Evolutionary conservation across 73 alveolate species (phyloP).

Genomic region (Tetrahymena elliotti): DNA sequence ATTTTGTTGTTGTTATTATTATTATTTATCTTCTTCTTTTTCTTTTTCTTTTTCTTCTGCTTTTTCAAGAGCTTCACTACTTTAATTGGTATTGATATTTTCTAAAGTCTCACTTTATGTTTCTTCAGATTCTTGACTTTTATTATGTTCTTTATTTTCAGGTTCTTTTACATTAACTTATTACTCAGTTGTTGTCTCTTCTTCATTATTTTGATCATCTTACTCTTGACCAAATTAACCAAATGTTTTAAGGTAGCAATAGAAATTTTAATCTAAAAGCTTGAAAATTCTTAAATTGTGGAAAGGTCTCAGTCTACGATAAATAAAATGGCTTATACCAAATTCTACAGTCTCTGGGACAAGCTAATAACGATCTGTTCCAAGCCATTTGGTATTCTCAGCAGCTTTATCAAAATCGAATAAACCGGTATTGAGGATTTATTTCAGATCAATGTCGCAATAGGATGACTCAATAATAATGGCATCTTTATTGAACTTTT

Average conservation of each 20-base stretch:
- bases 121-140: neutral
- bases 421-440: slow-evolving; percentile 28
- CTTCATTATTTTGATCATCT: neutral
- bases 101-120: neutral
- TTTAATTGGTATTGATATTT: neutral
- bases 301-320: slow-evolving; percentile 41
- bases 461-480: slow-evolving; percentile 24
- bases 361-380: slow-evolving; percentile 28
- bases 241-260: neutral
- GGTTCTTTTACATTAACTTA: neutral
- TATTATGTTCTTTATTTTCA: neutral
- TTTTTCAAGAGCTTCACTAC: neutral
- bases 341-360: slow-evolving; percentile 52
- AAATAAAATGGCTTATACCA: slow-evolving; percentile 37
- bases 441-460: slow-evolving; percentile 30
- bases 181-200: neutral
- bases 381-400: slow-evolving; percentile 47
- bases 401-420: slow-evolving; percentile 50
- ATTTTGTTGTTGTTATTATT: neutral
- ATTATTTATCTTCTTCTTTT: neutral
- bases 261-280: neutral
- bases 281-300: slow-evolving; percentile 29
- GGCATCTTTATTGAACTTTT: slow-evolving; percentile 48
- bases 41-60: neutral
- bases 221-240: neutral